These are phyloP conservation scores for Helichrysum umbraculigerum DNA, from an alignment of 129 eudicot genomes.

Conservation along the genomic window DNA sequence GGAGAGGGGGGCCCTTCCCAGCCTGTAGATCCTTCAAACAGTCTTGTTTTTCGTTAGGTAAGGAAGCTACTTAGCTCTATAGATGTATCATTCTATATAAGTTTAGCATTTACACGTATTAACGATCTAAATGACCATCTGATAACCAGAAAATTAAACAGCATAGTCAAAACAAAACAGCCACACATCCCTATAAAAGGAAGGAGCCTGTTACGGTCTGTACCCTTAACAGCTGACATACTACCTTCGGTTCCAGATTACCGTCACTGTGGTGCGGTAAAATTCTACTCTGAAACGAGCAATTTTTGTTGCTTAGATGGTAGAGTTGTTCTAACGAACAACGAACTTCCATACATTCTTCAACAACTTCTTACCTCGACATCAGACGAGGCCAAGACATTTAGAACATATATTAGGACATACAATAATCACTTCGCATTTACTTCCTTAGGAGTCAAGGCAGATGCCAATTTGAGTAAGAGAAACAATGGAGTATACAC, in stretches of 20 bases:
- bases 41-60: background rate
- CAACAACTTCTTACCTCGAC: background rate
- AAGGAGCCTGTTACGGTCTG: background rate
- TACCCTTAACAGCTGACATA: background rate
- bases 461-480: too few relatives aligned
- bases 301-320: slow-evolving; percentile 3
- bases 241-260: background rate
- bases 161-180: background rate
- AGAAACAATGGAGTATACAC: too few relatives aligned
- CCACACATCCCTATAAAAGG: background rate
- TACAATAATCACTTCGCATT: too few relatives aligned
- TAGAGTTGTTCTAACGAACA: background rate
- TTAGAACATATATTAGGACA: too few relatives aligned
- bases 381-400: too few relatives aligned
- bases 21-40: background rate
- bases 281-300: background rate
- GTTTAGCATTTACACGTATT: background rate
- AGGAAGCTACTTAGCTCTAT: background rate
- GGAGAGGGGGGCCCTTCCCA: background rate
- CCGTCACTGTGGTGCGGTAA: background rate
- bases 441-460: too few relatives aligned
- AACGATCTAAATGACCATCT: background rate
- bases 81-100: background rate
- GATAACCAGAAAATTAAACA: background rate
- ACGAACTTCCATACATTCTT: background rate